Evolutionary conservation across 768 basidiomycete genomes (phyloP), one percentile per base, ranked within the genome.

Genomic region (Coprinopsis marcescibilis): DNA sequence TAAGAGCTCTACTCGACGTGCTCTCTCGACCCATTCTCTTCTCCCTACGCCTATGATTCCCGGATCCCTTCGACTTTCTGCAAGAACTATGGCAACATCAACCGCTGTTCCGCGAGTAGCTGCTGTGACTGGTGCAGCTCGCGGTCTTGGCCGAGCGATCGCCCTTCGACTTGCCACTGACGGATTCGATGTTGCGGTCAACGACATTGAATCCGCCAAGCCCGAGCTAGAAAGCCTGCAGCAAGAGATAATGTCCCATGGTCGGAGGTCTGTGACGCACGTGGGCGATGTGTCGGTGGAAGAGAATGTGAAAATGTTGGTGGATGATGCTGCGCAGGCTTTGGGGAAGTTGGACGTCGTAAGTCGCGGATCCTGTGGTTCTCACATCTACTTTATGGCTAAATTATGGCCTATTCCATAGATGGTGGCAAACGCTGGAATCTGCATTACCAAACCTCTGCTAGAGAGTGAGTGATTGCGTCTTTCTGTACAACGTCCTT

Each of bases 331-430:
- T 2, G 59, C 55, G 4, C 41, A 57, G 14, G 35, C 38, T 68
- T 59, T 77, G 7, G 77, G 76, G 2, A 56, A 68, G 3, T 50
- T 80, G 15, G 72, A 77, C 49, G 73, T 75, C 14, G 77, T 76
- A 39, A 49, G 75, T 50, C 1, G 10, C n/a, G 3, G 24, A 17
- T 12, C 14, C 0, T n/a, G 24, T 7, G 12, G 14, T 3, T 29
- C 13, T 11, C 24, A 21, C 24, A 3, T 33, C 13, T 8, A 17
- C 44, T 12, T 14, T 21, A 17, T 6, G n/a, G 11, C 33, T 38
- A 13, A 7, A 12, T 32, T 32, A 33, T 19, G 15, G 19, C 3
- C 24, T 3, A 2, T 12, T 17, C 17, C 29, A 11, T 48, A 69
- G 68, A 69, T 73, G 69, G 64, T 75, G 2, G 72, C 73, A 3